phyloP scores from a whole-genome alignment of 306 rosid species.

The Pachyrhizus erosus region DNA sequence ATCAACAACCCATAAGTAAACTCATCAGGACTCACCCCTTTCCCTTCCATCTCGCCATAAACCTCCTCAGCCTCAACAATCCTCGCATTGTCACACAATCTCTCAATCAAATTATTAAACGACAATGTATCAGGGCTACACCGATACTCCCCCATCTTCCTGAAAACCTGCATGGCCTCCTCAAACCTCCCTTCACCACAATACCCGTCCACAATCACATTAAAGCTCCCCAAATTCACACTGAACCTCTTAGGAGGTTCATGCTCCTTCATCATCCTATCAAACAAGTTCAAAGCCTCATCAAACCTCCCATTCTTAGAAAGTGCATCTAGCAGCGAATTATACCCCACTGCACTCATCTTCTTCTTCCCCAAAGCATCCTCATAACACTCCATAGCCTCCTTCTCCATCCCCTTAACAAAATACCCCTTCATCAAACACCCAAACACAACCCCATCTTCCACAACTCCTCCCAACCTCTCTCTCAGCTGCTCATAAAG shows the following conservation, averaged over 20 bases:
- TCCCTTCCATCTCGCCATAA: constrained; percentile 78
- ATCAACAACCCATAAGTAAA: constrained; percentile 78
- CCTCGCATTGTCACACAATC: constrained; percentile 72
- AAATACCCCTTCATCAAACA: constrained; percentile 90
- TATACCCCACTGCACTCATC: constrained; percentile 77
- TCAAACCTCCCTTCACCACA: constrained; percentile 67
- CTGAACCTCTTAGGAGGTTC: constrained; percentile 62
- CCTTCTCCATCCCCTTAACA: constrained; percentile 80
- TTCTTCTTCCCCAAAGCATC: constrained; percentile 69
- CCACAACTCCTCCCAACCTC: constrained; percentile 66
- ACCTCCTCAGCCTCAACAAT: constrained; percentile 79
- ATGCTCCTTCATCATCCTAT: constrained; percentile 74
- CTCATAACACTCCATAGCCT: constrained; percentile 83
- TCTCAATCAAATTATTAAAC: constrained; percentile 90
- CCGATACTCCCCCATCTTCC: constrained; percentile 85
- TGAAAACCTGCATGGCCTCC: constrained; percentile 79
- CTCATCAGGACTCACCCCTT: constrained; percentile 87
- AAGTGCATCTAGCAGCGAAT: constrained; percentile 86
- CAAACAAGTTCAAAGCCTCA: constrained; percentile 74
- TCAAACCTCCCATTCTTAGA: constrained; percentile 76
- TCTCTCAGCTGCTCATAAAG: constrained; percentile 77
- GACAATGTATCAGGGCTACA: constrained; percentile 80
- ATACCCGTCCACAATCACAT: constrained; percentile 88
- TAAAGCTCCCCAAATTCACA: constrained; percentile 90
- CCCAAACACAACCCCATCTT: constrained; percentile 85